phyloP scores from a whole-genome alignment of 768 basidiomycete genomes.

The Albatrellus ellisii region DNA sequence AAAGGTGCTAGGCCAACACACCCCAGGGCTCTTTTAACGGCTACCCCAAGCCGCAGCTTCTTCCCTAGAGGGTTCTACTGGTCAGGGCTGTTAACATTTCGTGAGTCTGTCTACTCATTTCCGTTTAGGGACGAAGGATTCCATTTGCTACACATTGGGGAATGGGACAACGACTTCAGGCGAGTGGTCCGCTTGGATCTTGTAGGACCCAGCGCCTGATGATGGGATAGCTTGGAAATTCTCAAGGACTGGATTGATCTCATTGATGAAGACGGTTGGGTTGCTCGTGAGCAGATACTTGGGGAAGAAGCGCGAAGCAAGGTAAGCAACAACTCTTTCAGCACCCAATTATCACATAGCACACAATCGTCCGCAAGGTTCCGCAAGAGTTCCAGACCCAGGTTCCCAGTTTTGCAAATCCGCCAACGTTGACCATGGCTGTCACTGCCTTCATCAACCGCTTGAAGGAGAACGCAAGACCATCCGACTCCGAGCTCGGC shows the following conservation, averaged over 20 bases:
- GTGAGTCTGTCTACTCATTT: constrained; percentile 8
- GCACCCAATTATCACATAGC: neutral
- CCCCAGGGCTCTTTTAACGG: constrained; percentile 69
- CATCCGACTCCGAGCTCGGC: constrained; percentile 50
- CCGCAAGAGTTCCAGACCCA: constrained; percentile 86
- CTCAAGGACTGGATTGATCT: constrained; percentile 81
- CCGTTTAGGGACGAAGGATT: constrained; percentile 86
- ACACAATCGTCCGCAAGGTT: constrained; percentile 33
- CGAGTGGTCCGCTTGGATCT: constrained; percentile 13
- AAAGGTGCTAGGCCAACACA: constrained; percentile 59
- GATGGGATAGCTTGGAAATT: constrained; percentile 58
- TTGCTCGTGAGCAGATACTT: constrained; percentile 90
- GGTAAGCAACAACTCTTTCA: constrained; percentile 23
- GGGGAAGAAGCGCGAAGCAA: constrained; percentile 95
- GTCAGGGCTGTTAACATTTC: constrained; percentile 24
- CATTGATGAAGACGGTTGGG: constrained; percentile 93
- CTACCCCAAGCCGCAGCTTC: constrained; percentile 92
- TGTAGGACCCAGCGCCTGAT: neutral
- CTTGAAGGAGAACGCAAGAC: constrained; percentile 35
- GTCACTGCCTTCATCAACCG: constrained; percentile 83
- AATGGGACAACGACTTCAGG: constrained; percentile 88
- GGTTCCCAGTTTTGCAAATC: constrained; percentile 90
- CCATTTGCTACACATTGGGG: constrained; percentile 82
- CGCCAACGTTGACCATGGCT: constrained; percentile 89
- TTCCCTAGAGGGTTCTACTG: constrained; percentile 98